Conservation (phyloP, 495 filamentous ascomycete species). For the Xylaria bambusicola region DNA sequence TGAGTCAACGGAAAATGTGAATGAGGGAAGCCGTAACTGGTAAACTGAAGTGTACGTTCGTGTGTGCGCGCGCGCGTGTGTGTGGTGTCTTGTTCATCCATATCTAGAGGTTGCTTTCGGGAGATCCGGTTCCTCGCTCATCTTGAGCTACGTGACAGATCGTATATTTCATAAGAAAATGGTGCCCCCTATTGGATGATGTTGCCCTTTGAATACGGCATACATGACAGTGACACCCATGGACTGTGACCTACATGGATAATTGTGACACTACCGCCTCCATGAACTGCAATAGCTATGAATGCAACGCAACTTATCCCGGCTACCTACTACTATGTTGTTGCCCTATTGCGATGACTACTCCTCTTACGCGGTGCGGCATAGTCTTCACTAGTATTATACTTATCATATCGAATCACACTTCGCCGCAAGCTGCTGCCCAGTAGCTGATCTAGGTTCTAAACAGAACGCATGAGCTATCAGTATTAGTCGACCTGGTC, state of each 20-base stretch:
- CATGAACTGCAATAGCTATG: neutral
- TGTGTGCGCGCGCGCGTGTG: neutral
- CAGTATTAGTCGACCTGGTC: neutral
- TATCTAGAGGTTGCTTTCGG: constrained; percentile 13
- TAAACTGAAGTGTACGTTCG: neutral
- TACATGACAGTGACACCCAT: neutral
- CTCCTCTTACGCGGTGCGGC: neutral
- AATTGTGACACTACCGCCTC: neutral
- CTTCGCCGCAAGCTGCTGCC: constrained; percentile 3
- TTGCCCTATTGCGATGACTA: neutral
- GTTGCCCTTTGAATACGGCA: neutral
- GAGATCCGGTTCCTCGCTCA: constrained; percentile 12
- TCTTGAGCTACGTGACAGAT: constrained; percentile 16
- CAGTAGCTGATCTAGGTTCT: neutral
- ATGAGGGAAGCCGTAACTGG: neutral
- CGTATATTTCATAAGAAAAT: neutral
- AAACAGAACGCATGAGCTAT: neutral
- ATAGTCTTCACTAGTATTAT: neutral
- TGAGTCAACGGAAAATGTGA: neutral
- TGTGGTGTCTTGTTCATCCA: neutral
- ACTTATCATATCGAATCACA: constrained; percentile 1
- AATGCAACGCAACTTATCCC: neutral
- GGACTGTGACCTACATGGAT: neutral
- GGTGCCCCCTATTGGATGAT: neutral
- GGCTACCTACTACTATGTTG: neutral